phyloP scores from a whole-genome alignment of 371 early-diverging fungal genomes.

The Mortierella sp. region DNA sequence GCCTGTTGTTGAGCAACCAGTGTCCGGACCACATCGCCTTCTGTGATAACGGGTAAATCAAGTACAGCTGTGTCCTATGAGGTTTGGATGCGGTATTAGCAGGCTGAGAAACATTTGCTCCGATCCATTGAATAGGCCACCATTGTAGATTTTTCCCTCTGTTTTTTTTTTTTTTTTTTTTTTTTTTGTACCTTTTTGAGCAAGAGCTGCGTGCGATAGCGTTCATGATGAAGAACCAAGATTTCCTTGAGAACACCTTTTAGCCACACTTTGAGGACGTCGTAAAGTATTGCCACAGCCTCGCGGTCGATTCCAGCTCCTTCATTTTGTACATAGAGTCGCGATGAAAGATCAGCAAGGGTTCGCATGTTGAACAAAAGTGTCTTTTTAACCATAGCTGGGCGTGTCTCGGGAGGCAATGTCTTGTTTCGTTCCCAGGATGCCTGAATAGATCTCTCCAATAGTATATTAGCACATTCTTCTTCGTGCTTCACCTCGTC shows the following conservation, averaged over 20 bases:
- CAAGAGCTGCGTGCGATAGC: constrained; percentile 10
- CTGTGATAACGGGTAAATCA: constrained; percentile 6
- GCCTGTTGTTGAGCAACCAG: constrained; percentile 20
- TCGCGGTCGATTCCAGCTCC: constrained; percentile 27
- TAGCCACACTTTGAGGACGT: constrained; percentile 34
- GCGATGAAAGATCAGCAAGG: constrained; percentile 20
- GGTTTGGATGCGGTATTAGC: not conserved
- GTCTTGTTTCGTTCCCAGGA: constrained; percentile 8
- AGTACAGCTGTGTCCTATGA: not conserved
- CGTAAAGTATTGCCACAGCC: constrained; percentile 9
- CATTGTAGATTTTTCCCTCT: not conserved
- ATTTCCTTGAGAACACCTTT: constrained; percentile 30
- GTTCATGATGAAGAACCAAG: constrained; percentile 24
- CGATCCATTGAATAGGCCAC: not conserved
- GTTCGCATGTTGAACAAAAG: constrained; percentile 25
- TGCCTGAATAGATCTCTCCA: constrained; percentile 12
- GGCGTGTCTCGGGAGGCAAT: not conserved
- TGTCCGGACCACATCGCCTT: constrained; percentile 32
- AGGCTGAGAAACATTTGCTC: not conserved
- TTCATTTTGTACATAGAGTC: constrained; percentile 32
- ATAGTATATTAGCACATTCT: constrained; percentile 11
- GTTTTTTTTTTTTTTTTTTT: not conserved
- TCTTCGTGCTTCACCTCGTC: constrained; percentile 21
- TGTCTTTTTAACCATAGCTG: constrained; percentile 13
- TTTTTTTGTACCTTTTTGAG: constrained; percentile 17